Percentiles rank a stretch among this genome's conserved stretches.
phyloP scores from a whole-genome alignment of 1,284 basidiomycete genomes.

The Papiliotrema fonsecae region DNA sequence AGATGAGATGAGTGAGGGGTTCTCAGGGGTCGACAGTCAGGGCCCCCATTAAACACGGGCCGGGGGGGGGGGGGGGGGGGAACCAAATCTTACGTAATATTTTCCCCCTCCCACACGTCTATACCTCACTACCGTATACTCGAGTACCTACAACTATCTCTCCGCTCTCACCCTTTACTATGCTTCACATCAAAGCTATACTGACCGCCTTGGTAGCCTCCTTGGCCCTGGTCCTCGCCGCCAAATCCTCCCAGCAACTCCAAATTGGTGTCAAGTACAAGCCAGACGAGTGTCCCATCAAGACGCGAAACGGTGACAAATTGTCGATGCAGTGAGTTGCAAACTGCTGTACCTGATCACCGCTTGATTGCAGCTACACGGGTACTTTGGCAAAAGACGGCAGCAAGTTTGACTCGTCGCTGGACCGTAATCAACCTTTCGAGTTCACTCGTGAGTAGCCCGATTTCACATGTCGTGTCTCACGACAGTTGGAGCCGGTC shows the following conservation, averaged over 20 bases:
- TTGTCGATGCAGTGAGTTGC: conserved; percentile 50
- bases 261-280: conserved; percentile 50
- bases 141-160: too few species aligned
- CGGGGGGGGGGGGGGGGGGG: too few species aligned
- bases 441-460: conserved; percentile 46
- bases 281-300: conserved; percentile 50
- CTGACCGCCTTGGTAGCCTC: conserved; percentile 35
- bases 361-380: conserved; percentile 50
- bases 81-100: too few species aligned
- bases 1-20: neutral
- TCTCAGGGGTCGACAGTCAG: too few species aligned
- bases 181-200: too few species aligned
- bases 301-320: conserved; percentile 51
- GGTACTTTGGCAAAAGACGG: conserved; percentile 51
- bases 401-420: conserved; percentile 54
- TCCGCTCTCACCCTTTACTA: neutral
- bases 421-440: conserved; percentile 53
- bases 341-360: neutral
- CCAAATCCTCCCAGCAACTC: conserved; percentile 33
- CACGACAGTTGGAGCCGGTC: conserved; percentile 51
- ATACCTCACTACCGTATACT: too few species aligned
- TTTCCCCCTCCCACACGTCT: too few species aligned
- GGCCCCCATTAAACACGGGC: too few species aligned
- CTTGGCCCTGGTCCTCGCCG: conserved; percentile 45
- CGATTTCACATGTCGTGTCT: neutral